Evolutionary conservation across 108 stramenopile species (phyloP).

Genomic region (Nannochloropsis granulata): DNA sequence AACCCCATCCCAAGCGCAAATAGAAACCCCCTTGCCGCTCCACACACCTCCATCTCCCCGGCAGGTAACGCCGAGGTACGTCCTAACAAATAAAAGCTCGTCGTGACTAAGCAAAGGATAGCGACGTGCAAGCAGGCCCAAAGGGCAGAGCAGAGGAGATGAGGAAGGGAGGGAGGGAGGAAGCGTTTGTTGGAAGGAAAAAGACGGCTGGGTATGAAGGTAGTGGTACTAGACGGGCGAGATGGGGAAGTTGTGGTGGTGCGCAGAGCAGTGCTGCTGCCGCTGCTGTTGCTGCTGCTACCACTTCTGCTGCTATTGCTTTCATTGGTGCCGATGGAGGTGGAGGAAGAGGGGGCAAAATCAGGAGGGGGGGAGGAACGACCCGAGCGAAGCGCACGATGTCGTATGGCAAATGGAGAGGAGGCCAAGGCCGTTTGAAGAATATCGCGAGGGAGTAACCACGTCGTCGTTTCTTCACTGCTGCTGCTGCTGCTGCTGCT

Average conservation of each 20-base stretch:
- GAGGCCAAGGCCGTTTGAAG: background rate
- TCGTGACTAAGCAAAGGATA: background rate
- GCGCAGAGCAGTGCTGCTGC: too few species aligned
- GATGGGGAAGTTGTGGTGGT: too few species aligned
- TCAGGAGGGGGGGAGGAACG: background rate
- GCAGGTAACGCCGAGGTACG: background rate
- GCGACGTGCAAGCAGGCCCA: background rate
- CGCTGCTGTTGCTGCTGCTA: too few species aligned
- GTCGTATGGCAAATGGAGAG: background rate
- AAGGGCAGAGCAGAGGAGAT: background rate
- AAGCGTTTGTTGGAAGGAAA: too few species aligned
- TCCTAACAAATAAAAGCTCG: background rate
- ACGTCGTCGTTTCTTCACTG: background rate
- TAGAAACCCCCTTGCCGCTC: background rate
- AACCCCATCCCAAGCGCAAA: background rate
- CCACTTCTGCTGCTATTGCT: background rate
- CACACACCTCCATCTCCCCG: background rate
- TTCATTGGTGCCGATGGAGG: background rate
- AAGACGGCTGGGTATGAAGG: too few species aligned
- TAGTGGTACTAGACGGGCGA: too few species aligned
- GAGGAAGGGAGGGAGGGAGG: too few species aligned
- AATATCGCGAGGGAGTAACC: too few species aligned
- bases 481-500: background rate
- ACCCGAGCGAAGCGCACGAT: background rate
- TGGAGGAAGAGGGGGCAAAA: background rate